Base-by-base conservation (phyloP, 1,284 basidiomycete genomes). In the Cystobasidiaceae sp. region DNA sequence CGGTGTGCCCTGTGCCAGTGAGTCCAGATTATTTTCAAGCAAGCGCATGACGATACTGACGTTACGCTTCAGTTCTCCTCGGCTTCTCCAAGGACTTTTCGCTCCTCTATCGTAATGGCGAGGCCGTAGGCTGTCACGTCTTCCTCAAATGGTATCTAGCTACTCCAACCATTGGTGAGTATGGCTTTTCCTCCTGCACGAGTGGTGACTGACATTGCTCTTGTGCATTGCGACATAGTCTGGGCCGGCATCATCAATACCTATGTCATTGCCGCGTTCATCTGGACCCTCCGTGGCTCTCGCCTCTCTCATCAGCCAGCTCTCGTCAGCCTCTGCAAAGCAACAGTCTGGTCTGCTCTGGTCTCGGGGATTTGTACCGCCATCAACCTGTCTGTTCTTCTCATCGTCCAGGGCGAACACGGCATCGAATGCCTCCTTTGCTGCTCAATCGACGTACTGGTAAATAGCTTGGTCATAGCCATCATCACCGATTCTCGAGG, bases 391-490 rank as follows among this genome's bases (percentile, higher is more conserved):
- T 37, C 30, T 28, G 37, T 50, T 23, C 62, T 65, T 9, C 54
- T 65, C 9, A 58, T 58, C 30, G 32, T 65, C 28, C 48, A 58
- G n/a, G 62, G 62, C 13, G 62, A 65, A 37, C 62, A 65, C 23
- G 62, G 62, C 4, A 57, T 65, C 32, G 62, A 65, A 43, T 65
- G 62, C 30, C 30, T 65, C 7, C 34, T 65, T 27, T 65, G 62
- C 55, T 65, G 62, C 45, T 65, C 62, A n/a, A 65, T 65, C 44
- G 62, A 65, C 28, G 62, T 65, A 13, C 33, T 65, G 17, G 62
- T 57, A 43, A 65, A 65, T 27, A 33, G 44, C 15, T 25, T 65
- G 1, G 62, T 41, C 15, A 25, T 65, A 13, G 62, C 62, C 13
- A 55, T 65, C 21, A 44, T 65, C 44, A 57, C 62, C 7, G 32